Evolutionary conservation across 331 rosid species (phyloP).

Genomic region (Pyrus hybrid): DNA sequence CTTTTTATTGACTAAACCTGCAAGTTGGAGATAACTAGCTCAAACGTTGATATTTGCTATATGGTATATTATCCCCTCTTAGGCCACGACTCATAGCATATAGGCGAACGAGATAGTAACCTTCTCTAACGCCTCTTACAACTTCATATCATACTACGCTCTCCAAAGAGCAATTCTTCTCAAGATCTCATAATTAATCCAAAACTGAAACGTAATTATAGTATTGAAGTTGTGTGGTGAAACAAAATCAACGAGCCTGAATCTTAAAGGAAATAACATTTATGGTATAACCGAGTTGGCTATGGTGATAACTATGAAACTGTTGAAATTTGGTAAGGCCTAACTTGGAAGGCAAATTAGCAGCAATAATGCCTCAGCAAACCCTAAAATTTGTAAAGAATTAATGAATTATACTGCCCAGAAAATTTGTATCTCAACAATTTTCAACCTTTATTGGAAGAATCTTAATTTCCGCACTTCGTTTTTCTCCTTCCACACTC

Average conservation of each 20-base stretch:
- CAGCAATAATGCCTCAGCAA: slow-evolving; percentile 20
- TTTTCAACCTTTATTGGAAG: slow-evolving; percentile 30
- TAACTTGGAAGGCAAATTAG: slow-evolving; percentile 1
- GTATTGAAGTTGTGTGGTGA: slow-evolving; percentile 7
- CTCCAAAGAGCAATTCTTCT: too few relatives aligned
- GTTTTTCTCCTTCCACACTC: too few relatives aligned
- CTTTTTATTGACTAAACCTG: too few relatives aligned
- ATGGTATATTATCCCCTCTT: too few relatives aligned
- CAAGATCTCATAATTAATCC: too few relatives aligned
- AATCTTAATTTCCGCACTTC: too few relatives aligned
- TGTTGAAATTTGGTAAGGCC: slow-evolving; percentile 5
- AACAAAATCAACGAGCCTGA: background rate
- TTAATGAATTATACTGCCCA: slow-evolving; percentile 50
- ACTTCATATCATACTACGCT: too few relatives aligned
- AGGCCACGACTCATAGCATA: too few relatives aligned
- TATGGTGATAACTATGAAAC: background rate
- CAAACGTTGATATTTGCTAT: too few relatives aligned
- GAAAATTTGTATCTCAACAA: slow-evolving; percentile 36
- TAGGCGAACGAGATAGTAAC: too few relatives aligned
- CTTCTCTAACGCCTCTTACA: too few relatives aligned
- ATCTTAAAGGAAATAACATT: background rate
- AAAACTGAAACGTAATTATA: slow-evolving; percentile 7
- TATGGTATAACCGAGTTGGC: background rate
- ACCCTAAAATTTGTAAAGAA: slow-evolving; percentile 48
- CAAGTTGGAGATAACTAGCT: too few relatives aligned